Base-by-base conservation (phyloP, 441 rosid species). In the Isatis lusitanica region DNA sequence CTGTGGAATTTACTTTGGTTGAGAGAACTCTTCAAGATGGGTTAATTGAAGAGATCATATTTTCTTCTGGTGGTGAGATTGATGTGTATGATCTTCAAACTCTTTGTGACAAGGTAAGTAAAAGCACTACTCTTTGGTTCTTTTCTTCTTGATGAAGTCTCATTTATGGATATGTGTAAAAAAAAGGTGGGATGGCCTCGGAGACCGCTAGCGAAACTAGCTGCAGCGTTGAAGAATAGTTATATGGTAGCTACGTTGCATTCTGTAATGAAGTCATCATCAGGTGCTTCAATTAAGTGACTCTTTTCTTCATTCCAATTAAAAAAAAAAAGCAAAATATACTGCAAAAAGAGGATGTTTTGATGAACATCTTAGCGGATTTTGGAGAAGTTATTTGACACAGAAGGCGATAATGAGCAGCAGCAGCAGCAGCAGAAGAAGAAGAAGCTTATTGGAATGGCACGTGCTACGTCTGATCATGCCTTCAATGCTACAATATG, bases 401-500 rank as follows among this genome's bases (percentile, higher is more conserved):
- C 98, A 90, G 99, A 88, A 80, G 89, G 90, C 71, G 80, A 73
- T 79, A 85, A 76, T 61, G 83, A 24, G 47, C 61, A 56, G 65
- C n/a, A n/a, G n/a, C n/a, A n/a, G n/a, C 2, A 18, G 36, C 58
- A 53, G 68, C 4, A 68, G 64, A 0, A 57, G 46, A 1, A 80
- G 73, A 90, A 79, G 86, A 83, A 71, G 82, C 87, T 94, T 48
- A 94, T 94, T 51, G 99, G 97, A 58, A 89, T 94, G 99, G 99
- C 97, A 69, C 97, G 97, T 36, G 99, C 99, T 6, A 94, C 99
- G 6, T 92, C 99, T 18, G 97, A 94, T 88, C 98, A 94, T 80
- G 97, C 93, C 44, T 92, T 94, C 78, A 94, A 94, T 83, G 98
- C 99, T 59, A 94, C 99, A 13, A 94, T 92, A 6, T 94, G 99